Conservation (phyloP, 1,139 yeast species). For the Yarrowia galli region DNA sequence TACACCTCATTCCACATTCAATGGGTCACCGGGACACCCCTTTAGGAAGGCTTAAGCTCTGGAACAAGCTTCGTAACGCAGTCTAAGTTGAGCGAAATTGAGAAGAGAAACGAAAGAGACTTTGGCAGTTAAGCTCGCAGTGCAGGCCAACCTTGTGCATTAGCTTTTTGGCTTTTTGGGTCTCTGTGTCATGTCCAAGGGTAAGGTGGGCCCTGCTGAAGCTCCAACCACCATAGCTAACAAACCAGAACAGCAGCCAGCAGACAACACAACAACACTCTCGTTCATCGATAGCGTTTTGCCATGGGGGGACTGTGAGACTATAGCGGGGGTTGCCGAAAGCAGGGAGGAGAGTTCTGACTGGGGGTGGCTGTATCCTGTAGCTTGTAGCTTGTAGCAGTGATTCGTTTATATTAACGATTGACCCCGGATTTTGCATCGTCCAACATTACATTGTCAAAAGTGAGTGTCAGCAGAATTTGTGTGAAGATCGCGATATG, state of each 20-base stretch:
- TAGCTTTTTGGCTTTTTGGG: too few relatives aligned
- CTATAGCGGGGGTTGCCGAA: conserved; percentile 16
- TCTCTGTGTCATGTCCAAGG: neutral
- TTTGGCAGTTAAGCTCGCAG: neutral
- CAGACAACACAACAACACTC: too few relatives aligned
- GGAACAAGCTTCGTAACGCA: neutral
- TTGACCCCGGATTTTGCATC: neutral
- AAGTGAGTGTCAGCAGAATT: too few relatives aligned
- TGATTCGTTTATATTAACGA: conserved; percentile 4
- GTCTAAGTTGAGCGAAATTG: conserved; percentile 26
- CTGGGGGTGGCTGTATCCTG: too few relatives aligned
- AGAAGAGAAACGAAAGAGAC: neutral
- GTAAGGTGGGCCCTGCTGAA: conserved; percentile 18
- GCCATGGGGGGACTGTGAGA: neutral
- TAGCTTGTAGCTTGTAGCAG: too few relatives aligned
- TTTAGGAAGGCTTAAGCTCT: conserved; percentile 11
- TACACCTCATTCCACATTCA: too few relatives aligned
- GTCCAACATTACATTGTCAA: too few relatives aligned
- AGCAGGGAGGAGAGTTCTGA: too few relatives aligned
- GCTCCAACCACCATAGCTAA: neutral
- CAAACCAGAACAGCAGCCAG: too few relatives aligned
- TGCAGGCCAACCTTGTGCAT: conserved; percentile 5
- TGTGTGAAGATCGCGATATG: too few relatives aligned
- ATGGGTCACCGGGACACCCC: neutral
- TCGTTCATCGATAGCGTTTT: conserved; percentile 8